Conservation (phyloP, 768 basidiomycete species). For the Lactarius tabidus region DNA sequence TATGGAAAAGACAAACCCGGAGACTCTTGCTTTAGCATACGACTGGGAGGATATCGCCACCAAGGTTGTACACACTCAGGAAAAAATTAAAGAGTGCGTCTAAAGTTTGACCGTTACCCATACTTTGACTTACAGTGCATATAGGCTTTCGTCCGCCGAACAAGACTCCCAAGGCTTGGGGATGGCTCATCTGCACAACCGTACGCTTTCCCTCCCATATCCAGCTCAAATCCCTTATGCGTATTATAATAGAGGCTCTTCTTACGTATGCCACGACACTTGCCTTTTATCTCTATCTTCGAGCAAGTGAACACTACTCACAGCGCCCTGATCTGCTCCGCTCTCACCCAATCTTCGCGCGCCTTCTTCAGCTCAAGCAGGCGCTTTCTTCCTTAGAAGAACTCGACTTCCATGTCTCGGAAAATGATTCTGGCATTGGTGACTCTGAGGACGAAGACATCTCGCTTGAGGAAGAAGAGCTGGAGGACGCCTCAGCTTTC, state of each 20-base stretch:
- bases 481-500: constrained; percentile 43
- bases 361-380: constrained; percentile 80
- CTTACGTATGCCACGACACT: constrained; percentile 87
- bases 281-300: constrained; percentile 90
- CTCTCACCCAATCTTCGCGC: constrained; percentile 65
- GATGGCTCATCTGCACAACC: constrained; percentile 83
- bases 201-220: constrained; percentile 45
- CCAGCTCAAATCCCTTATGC: background rate
- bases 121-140: constrained; percentile 8
- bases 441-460: constrained; percentile 43
- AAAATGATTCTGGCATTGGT: constrained; percentile 37
- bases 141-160: constrained; percentile 47
- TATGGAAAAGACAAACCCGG: constrained; percentile 72
- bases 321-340: constrained; percentile 58
- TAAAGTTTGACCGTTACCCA: background rate
- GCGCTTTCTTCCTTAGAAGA: constrained; percentile 77
- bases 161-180: constrained; percentile 57
- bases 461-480: constrained; percentile 39
- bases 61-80: constrained; percentile 46
- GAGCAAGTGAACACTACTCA: constrained; percentile 60
- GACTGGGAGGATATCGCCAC: constrained; percentile 76
- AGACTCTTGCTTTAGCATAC: constrained; percentile 72
- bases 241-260: constrained; percentile 61
- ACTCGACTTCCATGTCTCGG: constrained; percentile 64
- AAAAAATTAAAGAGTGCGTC: constrained; percentile 51